phyloP scores from a whole-genome alignment of 2,329 filamentous ascomycete species.

The Cladobotryum mycophilum region DNA sequence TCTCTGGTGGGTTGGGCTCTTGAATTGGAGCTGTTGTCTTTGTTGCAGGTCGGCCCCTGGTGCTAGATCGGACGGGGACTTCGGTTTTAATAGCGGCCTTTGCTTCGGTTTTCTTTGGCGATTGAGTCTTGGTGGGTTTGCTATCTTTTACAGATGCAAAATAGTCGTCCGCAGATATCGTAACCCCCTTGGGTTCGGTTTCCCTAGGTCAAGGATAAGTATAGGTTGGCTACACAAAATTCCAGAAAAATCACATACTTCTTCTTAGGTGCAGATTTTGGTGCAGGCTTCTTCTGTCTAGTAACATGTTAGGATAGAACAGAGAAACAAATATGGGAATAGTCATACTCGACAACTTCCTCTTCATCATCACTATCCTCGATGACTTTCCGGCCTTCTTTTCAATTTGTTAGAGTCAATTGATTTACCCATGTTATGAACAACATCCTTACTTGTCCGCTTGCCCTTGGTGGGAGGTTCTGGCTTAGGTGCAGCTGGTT shows the following conservation, averaged over 20 bases:
- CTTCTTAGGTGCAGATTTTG: slow-evolving; percentile 45
- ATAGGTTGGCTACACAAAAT: neutral
- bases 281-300: slow-evolving; percentile 46
- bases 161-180: slow-evolving; percentile 52
- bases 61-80: slow-evolving; percentile 46
- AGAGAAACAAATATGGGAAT: slow-evolving; percentile 1
- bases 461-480: slow-evolving; percentile 38
- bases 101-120: slow-evolving; percentile 35
- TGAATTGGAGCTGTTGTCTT: slow-evolving; percentile 23
- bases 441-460: slow-evolving; percentile 36
- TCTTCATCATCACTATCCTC: slow-evolving; percentile 80
- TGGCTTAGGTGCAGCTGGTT: slow-evolving; percentile 40
- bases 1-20: slow-evolving; percentile 32
- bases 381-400: slow-evolving; percentile 61
- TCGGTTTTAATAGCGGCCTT: slow-evolving; percentile 35
- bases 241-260: slow-evolving; percentile 42
- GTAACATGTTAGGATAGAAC: slow-evolving; percentile 4
- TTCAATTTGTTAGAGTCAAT: slow-evolving; percentile 15
- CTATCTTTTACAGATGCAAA: slow-evolving; percentile 42
- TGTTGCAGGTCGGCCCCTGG: slow-evolving; percentile 37
- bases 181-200: slow-evolving; percentile 40
- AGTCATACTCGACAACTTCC: slow-evolving; percentile 38
- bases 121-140: slow-evolving; percentile 32
- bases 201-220: slow-evolving; percentile 24
- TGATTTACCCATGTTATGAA: neutral